phyloP scores from a whole-genome alignment of 371 early-diverging fungal genomes.

The Mortierella sp. region DNA sequence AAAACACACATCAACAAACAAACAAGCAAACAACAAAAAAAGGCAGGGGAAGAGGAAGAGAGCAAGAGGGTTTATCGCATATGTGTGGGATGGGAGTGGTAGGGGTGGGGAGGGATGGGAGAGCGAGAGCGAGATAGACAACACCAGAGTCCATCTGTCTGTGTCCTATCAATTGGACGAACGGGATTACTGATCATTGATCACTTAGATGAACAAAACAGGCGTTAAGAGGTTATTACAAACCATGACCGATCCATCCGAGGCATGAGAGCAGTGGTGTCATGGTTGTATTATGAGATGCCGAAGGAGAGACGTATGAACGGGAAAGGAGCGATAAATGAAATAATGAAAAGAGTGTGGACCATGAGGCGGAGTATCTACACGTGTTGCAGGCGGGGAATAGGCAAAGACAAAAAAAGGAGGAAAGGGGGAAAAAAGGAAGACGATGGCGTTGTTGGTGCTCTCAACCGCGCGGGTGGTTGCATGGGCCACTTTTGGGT shows the following conservation, averaged over 20 bases:
- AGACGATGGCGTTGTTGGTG: not conserved
- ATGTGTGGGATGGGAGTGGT: not conserved
- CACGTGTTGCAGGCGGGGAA: too few species aligned
- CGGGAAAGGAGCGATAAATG: not conserved
- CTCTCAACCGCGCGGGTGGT: constrained; percentile 8
- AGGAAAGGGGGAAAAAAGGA: not conserved
- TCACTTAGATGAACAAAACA: not conserved
- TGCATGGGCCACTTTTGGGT: constrained; percentile 10
- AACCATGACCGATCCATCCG: too few species aligned
- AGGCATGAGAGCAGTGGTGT: too few species aligned
- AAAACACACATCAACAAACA: not conserved
- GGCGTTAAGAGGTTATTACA: not conserved
- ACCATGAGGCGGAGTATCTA: too few species aligned
- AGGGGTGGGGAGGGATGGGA: not conserved
- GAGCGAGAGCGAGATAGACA: not conserved
- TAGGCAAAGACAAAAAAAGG: not conserved
- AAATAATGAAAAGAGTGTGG: not conserved
- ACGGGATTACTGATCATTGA: not conserved
- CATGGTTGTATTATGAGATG: too few species aligned
- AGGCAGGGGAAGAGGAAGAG: not conserved
- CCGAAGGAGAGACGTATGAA: constrained; percentile 1
- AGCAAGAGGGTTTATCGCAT: not conserved
- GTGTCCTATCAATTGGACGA: not conserved
- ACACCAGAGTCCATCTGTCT: not conserved
- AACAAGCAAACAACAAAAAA: not conserved